Conservation (phyloP, 352 stramenopile genomes). For the Plasmopara halstedii region DNA sequence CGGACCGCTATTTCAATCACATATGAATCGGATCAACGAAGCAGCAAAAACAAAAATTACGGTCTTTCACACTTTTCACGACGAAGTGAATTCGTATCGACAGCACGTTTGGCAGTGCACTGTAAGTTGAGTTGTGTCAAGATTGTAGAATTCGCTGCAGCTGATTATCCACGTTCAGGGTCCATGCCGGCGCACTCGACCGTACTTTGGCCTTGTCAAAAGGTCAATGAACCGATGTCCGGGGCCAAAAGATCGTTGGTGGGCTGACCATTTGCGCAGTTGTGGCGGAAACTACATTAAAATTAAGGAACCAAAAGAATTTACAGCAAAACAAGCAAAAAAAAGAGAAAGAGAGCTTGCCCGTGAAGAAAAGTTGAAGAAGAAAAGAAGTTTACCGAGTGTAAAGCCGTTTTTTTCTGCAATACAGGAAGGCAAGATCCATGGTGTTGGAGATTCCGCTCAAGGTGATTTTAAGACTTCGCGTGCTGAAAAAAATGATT, state of each 20-base stretch:
- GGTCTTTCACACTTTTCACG: conserved; percentile 86
- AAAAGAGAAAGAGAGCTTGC: conserved; percentile 35
- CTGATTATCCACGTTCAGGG: conserved; percentile 26
- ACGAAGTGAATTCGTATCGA: conserved; percentile 82
- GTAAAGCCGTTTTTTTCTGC: conserved; percentile 26
- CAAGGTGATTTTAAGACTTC: no score
- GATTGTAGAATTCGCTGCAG: not conserved
- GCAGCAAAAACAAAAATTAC: conserved; percentile 66
- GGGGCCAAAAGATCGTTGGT: conserved; percentile 65
- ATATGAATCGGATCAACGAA: conserved; percentile 78
- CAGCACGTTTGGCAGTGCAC: conserved; percentile 83
- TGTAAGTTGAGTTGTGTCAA: conserved; percentile 32
- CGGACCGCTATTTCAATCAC: conserved; percentile 68
- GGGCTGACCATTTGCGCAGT: conserved; percentile 51
- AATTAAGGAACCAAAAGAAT: conserved; percentile 58
- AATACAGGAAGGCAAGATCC: conserved; percentile 1
- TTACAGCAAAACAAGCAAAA: conserved; percentile 44
- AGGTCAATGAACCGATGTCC: conserved; percentile 82
- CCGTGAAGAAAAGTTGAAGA: conserved; percentile 18
- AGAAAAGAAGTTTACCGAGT: conserved; percentile 15
- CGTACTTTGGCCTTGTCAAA: conserved; percentile 84
- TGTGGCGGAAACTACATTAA: conserved; percentile 71
- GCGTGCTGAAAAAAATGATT: not conserved
- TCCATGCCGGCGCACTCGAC: conserved; percentile 37
- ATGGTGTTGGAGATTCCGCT: no score